Evolutionary conservation across 208 protist species (phyloP).

Genomic region (Wallacemonas sp.): DNA sequence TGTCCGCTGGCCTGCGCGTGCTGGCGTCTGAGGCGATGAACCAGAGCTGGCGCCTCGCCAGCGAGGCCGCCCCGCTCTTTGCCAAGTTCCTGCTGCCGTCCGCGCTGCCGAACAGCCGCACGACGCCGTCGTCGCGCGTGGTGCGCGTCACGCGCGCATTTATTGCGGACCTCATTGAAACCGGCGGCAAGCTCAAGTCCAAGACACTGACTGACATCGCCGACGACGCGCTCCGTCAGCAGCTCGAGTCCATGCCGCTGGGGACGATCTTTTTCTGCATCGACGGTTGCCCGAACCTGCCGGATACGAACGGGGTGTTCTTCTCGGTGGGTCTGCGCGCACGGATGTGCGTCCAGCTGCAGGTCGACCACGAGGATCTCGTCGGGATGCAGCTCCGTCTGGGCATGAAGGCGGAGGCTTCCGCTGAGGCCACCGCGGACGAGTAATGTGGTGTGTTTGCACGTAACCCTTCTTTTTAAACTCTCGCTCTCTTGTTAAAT

Average conservation of each 20-base stretch:
- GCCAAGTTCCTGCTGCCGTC: constrained; percentile 47
- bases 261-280: constrained; percentile 66
- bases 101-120: not conserved
- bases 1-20: constrained; percentile 76
- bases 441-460: not conserved
- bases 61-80: constrained; percentile 72
- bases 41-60: constrained; percentile 74
- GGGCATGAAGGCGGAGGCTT: constrained; percentile 29
- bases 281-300: constrained; percentile 16
- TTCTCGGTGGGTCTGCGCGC: constrained; percentile 73
- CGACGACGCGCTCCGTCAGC: constrained; percentile 38
- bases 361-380: constrained; percentile 85
- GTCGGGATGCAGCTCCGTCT: constrained; percentile 75
- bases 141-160: constrained; percentile 53
- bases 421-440: not conserved
- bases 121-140: constrained; percentile 41
- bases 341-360: constrained; percentile 65
- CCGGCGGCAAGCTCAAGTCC: constrained; percentile 71
- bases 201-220: constrained; percentile 52
- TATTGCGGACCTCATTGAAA: constrained; percentile 46
- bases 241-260: constrained; percentile 47
- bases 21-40: constrained; percentile 70
- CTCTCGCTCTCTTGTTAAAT: not conserved
- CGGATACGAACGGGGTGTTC: constrained; percentile 31
- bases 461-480: not conserved